Evolutionary conservation across 371 early-diverging fungal genomes (phyloP), one percentile per base, ranked within the genome.

Genomic region (Mucor indicus): DNA sequence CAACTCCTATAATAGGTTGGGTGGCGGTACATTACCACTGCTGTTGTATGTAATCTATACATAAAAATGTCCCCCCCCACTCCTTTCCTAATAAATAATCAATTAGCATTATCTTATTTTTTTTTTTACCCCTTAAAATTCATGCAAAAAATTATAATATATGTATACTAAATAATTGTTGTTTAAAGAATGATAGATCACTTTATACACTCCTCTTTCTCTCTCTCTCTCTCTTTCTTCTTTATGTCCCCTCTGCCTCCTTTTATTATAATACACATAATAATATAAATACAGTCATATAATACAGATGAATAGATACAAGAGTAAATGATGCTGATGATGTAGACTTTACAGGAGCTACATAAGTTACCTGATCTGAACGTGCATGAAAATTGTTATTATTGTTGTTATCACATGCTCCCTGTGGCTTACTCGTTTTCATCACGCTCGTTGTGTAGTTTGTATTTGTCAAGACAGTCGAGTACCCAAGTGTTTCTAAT

Each of bases 401-500:
- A 23, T 40, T 37, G 7, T 13, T 36, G 37, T 44, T 43, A 38
- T 60, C 51, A 38, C 62, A 53, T 4, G 30, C 21, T 1, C 31
- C 19, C 6, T 50, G 17, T 17, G 50, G 39, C 24, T 54, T 53
- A 12, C n/a, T 46, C 2, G 50, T 54, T 23, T 60, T 53, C 9
- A 50, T 31, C 12, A 47, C 31, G 11, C 29, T 27, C 0, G 47
- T 31, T 1, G 56, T 51, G 13, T 65, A 65, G 29, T 62, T 66
- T 20, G 58, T 50, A 24, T 67, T 47, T 23, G 63, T 58, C 21
- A 67, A 41, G 0, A 67, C 60, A 12, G 69, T 68, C 9, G 64
- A 61, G 31, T 68, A 68, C 0, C 69, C 69, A 38, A 68, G 57
- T 1, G 64, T 47, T 17, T 68, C 69, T 17, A 68, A 47, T 6